Conservation (phyloP, 2,329 filamentous ascomycete species). For the Lasiodiplodia sp. region DNA sequence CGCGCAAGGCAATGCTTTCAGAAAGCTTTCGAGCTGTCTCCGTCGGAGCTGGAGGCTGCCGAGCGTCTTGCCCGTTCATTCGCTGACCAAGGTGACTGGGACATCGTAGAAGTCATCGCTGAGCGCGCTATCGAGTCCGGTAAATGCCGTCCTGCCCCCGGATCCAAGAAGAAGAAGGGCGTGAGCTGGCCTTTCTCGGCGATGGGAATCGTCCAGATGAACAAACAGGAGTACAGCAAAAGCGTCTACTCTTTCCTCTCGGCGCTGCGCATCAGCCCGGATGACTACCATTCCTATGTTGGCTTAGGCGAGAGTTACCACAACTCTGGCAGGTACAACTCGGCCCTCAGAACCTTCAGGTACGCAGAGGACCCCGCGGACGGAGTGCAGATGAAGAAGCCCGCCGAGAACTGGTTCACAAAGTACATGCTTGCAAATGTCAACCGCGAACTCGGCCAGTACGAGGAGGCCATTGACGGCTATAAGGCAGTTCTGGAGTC, state of each 20-base stretch:
- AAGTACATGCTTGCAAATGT: slow-evolving; percentile 97
- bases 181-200: slow-evolving; percentile 97
- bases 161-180: slow-evolving; percentile 92
- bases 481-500: slow-evolving; percentile 76
- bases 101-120: slow-evolving; percentile 90
- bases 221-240: slow-evolving; percentile 87
- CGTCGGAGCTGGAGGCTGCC: slow-evolving; percentile 84
- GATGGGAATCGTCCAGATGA: slow-evolving; percentile 90
- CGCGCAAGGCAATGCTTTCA: slow-evolving; percentile 92
- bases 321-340: slow-evolving; percentile 89
- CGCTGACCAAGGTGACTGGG: slow-evolving; percentile 92
- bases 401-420: slow-evolving; percentile 87
- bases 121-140: slow-evolving; percentile 94
- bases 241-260: slow-evolving; percentile 92
- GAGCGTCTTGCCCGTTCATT: slow-evolving; percentile 86
- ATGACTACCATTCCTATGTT: slow-evolving; percentile 95
- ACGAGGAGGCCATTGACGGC: slow-evolving; percentile 78
- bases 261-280: slow-evolving; percentile 80
- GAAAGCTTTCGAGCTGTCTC: slow-evolving; percentile 91
- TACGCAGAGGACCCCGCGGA: slow-evolving; percentile 81
- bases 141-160: slow-evolving; percentile 85
- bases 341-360: slow-evolving; percentile 89
- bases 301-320: slow-evolving; percentile 98
- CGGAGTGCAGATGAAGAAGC: slow-evolving; percentile 59
- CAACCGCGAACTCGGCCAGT: slow-evolving; percentile 89